Base-by-base conservation (phyloP, 257 asterid genomes). In the Primulina eburnea region DNA sequence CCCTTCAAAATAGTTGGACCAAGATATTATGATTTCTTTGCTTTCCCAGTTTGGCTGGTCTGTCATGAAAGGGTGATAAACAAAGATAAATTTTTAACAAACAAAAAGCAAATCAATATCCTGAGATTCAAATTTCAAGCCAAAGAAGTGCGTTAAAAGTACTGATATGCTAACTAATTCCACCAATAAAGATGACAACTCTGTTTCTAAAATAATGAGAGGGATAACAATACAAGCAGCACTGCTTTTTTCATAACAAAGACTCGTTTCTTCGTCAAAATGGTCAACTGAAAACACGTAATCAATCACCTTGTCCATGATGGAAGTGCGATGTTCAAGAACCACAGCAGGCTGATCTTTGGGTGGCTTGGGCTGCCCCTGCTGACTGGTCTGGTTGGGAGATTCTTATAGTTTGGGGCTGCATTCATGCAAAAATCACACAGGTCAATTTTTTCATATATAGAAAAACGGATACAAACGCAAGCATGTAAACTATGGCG, bases 341-440 rank as follows among this genome's bases (percentile, higher is more conserved):
- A 63, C 96, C 96, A 70, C 97, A 90, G 87, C 97, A 90, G 66
- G 90, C 87, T 52, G 95, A 90, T 72, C 87, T 85, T 82, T 80
- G 89, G 64, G 92, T 87, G 70, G 85, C 80, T 70, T 80, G 79
- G 62, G 84, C 82, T 35, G 85, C 75, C 56, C 95, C 96, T 21
- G 65, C 76, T 43, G 78, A 17, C 82, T 87, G 96, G 76, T 89
- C 95, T 14, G 90, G 75, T 81, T 84, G 91, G 82, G 70, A 73
- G 68, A 91, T 91, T 80, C 79, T 83, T 70, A 91, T 83, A 75
- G 95, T 74, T 68, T 83, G 95, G 43, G 95, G 95, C 96, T 91
- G 89, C 82, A 79, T 34, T 30, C 33, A 35, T 50, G 28, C 33
- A 56, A 71, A 53, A 67, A 60, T 16, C 32, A 17, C 62, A 72